Percentiles rank a stretch among this genome's conserved stretches.
These are phyloP conservation scores for Chlamydomonas sp. DNA, from an alignment of 139 green algal species.

Conservation along the genomic window DNA sequence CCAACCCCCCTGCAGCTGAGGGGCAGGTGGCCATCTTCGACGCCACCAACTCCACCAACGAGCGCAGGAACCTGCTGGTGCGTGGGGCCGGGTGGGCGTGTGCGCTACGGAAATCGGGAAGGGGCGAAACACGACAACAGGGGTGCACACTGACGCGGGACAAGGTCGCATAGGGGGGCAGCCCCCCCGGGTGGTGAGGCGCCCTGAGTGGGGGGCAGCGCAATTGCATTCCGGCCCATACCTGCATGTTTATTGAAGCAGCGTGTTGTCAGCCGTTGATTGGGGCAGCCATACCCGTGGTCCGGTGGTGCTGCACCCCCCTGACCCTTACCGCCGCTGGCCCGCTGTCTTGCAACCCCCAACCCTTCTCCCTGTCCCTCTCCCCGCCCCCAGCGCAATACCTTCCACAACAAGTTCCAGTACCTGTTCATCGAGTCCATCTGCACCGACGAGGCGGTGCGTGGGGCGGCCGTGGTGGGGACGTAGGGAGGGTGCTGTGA, in stretches of 20 bases:
- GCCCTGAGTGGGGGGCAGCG: too few relatives aligned
- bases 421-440: conserved; percentile 97
- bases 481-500: too few relatives aligned
- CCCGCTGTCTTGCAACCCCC: not conserved
- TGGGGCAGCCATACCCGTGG: too few relatives aligned
- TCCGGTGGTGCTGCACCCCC: too few relatives aligned
- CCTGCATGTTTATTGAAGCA: not conserved
- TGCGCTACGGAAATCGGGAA: too few relatives aligned
- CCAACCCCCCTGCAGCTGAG: conserved; percentile 45
- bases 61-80: conserved; percentile 73
- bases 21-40: conserved; percentile 92
- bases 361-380: not conserved
- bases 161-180: too few relatives aligned
- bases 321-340: too few relatives aligned
- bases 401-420: conserved; percentile 85
- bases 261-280: not conserved
- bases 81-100: not conserved
- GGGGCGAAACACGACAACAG: too few relatives aligned
- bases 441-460: conserved; percentile 80
- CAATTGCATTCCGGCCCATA: not conserved
- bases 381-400: conserved; percentile 47
- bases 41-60: conserved; percentile 88
- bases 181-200: too few relatives aligned
- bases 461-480: not conserved
- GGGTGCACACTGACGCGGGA: too few relatives aligned